These are phyloP conservation scores for Cynara cardunculus DNA, from an alignment of 129 eudicot species.

Conservation along the genomic window DNA sequence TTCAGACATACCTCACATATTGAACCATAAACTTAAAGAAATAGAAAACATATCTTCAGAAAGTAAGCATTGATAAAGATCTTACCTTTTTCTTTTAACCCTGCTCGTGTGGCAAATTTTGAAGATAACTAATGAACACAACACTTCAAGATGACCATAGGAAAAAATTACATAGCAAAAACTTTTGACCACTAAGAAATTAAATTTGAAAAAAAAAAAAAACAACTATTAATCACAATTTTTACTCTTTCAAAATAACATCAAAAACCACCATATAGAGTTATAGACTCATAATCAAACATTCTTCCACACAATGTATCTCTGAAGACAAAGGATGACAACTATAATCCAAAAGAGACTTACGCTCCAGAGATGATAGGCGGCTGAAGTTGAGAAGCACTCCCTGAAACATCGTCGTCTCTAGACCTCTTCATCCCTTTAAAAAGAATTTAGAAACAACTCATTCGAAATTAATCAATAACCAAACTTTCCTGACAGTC, in stretches of 20 bases:
- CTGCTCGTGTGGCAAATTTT: background rate
- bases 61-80: background rate
- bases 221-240: background rate
- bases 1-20: background rate
- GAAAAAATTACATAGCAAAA: background rate
- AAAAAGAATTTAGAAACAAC: slow-evolving; percentile 10
- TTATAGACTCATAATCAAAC: slow-evolving; percentile 6
- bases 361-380: slow-evolving; percentile 54
- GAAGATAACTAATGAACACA: background rate
- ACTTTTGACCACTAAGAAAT: background rate
- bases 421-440: slow-evolving; percentile 76
- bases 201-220: background rate
- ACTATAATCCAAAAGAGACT: slow-evolving; percentile 19
- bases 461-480: slow-evolving; percentile 6
- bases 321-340: slow-evolving; percentile 1
- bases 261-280: background rate
- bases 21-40: background rate
- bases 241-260: background rate
- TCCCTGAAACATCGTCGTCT: slow-evolving; percentile 48
- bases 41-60: background rate
- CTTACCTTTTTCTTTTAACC: slow-evolving; percentile 11
- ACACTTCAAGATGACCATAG: background rate
- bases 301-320: slow-evolving; percentile 8
- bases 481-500: background rate
- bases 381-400: slow-evolving; percentile 41